These are phyloP conservation scores for Fonsecaea pedrosoi DNA, from an alignment of 2,329 filamentous ascomycete species.

Conservation along the genomic window DNA sequence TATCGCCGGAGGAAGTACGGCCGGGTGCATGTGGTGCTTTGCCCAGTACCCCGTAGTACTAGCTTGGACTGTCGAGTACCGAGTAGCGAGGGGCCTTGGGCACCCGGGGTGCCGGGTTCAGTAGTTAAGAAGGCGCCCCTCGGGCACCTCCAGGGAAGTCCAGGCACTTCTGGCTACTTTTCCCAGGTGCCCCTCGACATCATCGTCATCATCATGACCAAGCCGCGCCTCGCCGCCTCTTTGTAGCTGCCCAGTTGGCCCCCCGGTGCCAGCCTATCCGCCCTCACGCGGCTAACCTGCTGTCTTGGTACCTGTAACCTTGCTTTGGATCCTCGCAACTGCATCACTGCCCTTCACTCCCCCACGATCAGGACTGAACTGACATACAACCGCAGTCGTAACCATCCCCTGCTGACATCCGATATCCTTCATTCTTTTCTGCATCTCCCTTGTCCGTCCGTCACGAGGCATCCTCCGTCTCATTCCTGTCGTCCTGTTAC, in stretches of 20 bases:
- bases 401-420: constrained; percentile 31
- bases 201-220: background rate
- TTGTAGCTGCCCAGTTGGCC: background rate
- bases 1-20: constrained; percentile 5
- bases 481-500: constrained; percentile 11
- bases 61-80: background rate
- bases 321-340: constrained; percentile 8
- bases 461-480: constrained; percentile 24
- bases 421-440: constrained; percentile 28
- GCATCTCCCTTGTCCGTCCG: constrained; percentile 13
- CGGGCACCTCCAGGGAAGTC: background rate
- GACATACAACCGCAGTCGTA: constrained; percentile 16
- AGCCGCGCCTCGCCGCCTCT: background rate
- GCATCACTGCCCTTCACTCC: constrained; percentile 15
- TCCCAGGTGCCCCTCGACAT: constrained; percentile 6
- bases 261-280: background rate
- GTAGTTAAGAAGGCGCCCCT: background rate
- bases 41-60: background rate
- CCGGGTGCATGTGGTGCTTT: background rate
- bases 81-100: background rate
- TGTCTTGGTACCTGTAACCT: constrained; percentile 12
- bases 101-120: background rate
- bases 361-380: constrained; percentile 13
- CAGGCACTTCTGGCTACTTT: background rate
- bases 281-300: constrained; percentile 20